Evolutionary conservation across 108 stramenopile species (phyloP).

Genomic region (Nannochloropsis gaditana): DNA sequence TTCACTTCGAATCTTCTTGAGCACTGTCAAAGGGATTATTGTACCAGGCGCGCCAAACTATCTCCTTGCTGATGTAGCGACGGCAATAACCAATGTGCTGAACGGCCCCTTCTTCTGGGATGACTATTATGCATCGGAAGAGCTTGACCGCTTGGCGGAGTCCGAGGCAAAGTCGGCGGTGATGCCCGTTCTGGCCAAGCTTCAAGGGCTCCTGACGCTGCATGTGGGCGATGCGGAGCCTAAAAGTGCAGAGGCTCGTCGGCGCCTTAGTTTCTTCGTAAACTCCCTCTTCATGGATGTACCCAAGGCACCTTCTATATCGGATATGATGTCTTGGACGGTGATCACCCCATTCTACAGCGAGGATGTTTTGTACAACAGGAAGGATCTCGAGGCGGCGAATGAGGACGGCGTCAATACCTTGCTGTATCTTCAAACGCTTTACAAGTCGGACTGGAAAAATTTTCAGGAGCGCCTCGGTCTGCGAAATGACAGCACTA

Average conservation of each 20-base stretch:
- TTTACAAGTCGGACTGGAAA: slow-evolving; percentile 87
- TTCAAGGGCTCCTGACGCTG: slow-evolving; percentile 80
- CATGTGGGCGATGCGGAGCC: slow-evolving; percentile 90
- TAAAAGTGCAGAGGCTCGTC: slow-evolving; percentile 82
- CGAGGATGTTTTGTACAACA: slow-evolving; percentile 88
- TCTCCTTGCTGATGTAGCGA: background rate
- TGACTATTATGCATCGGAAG: slow-evolving; percentile 81
- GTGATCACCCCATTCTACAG: slow-evolving; percentile 94
- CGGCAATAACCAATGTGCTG: background rate
- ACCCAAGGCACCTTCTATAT: slow-evolving; percentile 85
- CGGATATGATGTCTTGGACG: slow-evolving; percentile 93
- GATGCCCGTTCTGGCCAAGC: slow-evolving; percentile 43
- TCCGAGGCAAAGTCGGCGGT: slow-evolving; percentile 43
- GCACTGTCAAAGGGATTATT: slow-evolving; percentile 60
- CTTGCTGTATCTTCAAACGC: slow-evolving; percentile 86
- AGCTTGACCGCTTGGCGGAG: slow-evolving; percentile 71
- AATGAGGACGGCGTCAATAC: slow-evolving; percentile 87
- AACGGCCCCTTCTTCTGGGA: slow-evolving; percentile 81
- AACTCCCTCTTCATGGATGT: slow-evolving; percentile 99
- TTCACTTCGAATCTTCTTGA: slow-evolving; percentile 67
- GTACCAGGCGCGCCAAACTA: background rate
- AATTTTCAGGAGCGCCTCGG: slow-evolving; percentile 83
- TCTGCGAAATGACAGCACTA: slow-evolving; percentile 71
- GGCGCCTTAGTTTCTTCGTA: slow-evolving; percentile 91
- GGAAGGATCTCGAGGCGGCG: slow-evolving; percentile 72